These are phyloP conservation scores for Waltiozyma sp. DNA, from an alignment of 1,139 yeast species.

Conservation along the genomic window DNA sequence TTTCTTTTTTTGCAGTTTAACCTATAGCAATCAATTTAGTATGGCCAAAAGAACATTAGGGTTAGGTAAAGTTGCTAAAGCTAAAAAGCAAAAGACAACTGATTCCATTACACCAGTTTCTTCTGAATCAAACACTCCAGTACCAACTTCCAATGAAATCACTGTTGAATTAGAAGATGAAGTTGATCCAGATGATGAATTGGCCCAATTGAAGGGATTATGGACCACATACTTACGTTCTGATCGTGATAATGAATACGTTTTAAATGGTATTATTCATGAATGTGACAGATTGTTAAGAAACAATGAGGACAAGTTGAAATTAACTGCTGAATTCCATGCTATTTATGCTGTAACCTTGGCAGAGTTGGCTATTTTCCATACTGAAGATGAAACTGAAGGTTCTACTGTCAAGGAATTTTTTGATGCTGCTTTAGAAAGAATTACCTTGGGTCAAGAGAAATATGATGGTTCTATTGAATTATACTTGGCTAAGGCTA, in stretches of 20 bases:
- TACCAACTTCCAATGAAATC: constrained; percentile 27
- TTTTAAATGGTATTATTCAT: constrained; percentile 78
- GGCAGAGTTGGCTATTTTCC: constrained; percentile 53
- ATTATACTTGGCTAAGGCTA: constrained; percentile 43
- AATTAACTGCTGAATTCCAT: constrained; percentile 53
- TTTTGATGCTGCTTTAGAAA: constrained; percentile 61
- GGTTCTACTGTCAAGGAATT: constrained; percentile 33
- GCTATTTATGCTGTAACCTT: constrained; percentile 65
- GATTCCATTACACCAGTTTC: constrained; percentile 10
- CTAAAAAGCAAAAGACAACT: constrained; percentile 17
- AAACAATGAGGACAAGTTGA: constrained; percentile 20
- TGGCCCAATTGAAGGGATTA: constrained; percentile 61
- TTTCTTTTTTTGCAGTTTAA: no score
- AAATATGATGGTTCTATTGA: constrained; percentile 33
- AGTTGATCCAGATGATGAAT: constrained; percentile 66
- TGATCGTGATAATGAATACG: constrained; percentile 47
- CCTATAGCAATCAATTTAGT: neutral
- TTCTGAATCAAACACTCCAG: neutral
- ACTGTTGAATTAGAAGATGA: constrained; percentile 64
- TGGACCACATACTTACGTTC: constrained; percentile 50
- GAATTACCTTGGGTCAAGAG: constrained; percentile 51
- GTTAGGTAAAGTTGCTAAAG: constrained; percentile 22
- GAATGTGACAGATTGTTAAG: constrained; percentile 81
- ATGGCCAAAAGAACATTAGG: constrained; percentile 82
- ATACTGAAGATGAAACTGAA: constrained; percentile 23